Evolutionary conservation across 2,329 filamentous ascomycete genomes (phyloP).

Genomic region (Pseudogymnoascus pannorum): DNA sequence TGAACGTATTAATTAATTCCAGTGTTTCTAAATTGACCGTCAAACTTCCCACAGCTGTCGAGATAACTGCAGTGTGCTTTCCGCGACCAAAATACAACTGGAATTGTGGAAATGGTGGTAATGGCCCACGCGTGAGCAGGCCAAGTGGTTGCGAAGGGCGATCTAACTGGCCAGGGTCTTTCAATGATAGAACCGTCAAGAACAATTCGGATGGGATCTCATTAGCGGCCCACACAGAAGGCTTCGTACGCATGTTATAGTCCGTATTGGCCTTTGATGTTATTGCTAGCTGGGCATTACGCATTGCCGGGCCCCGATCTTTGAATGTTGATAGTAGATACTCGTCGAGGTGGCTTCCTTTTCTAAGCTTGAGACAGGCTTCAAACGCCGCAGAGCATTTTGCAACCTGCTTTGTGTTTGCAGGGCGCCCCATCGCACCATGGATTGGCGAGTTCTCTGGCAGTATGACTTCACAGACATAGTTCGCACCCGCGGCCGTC

Average conservation of each 20-base stretch:
- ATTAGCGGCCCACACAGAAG: slow-evolving; percentile 57
- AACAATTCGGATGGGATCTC: slow-evolving; percentile 49
- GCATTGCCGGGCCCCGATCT: slow-evolving; percentile 68
- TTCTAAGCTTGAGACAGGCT: slow-evolving; percentile 63
- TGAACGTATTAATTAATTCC: slow-evolving; percentile 60
- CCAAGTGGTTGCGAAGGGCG: slow-evolving; percentile 57
- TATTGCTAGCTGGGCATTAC: slow-evolving; percentile 82
- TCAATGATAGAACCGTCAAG: slow-evolving; percentile 53
- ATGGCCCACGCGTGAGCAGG: slow-evolving; percentile 57
- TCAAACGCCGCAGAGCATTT: slow-evolving; percentile 87
- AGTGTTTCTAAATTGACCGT: slow-evolving; percentile 38
- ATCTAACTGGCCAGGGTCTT: slow-evolving; percentile 47
- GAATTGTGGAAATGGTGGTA: slow-evolving; percentile 62
- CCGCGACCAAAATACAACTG: slow-evolving; percentile 64
- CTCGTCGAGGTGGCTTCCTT: slow-evolving; percentile 61
- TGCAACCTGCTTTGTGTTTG: slow-evolving; percentile 65
- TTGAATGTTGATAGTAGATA: slow-evolving; percentile 66
- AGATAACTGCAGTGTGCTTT: slow-evolving; percentile 49
- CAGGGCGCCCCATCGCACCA: slow-evolving; percentile 54
- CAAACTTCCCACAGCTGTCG: slow-evolving; percentile 37
- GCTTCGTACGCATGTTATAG: slow-evolving; percentile 76
- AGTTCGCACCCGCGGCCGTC: slow-evolving; percentile 48
- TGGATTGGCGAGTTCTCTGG: slow-evolving; percentile 67
- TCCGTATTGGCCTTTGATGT: slow-evolving; percentile 64
- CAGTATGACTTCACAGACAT: slow-evolving; percentile 70